phyloP scores from a whole-genome alignment of 1,284 basidiomycete genomes.

The Hymenochaete sp. region DNA sequence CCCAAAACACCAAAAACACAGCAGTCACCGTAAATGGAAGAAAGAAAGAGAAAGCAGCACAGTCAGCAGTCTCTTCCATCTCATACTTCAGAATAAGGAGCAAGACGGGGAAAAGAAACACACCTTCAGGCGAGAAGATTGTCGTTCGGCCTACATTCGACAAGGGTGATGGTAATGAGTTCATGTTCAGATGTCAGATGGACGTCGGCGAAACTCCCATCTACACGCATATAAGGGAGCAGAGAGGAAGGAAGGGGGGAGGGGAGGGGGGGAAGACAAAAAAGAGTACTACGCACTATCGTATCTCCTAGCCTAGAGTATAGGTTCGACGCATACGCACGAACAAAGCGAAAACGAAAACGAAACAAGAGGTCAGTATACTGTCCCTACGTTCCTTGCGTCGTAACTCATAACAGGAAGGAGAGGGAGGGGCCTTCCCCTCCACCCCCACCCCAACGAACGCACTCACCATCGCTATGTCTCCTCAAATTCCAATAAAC shows the following conservation, averaged over 20 bases:
- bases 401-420: no score
- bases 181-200: no score
- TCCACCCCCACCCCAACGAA: no score
- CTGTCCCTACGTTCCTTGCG: no score
- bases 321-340: not conserved
- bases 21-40: conserved; percentile 17
- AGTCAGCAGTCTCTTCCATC: no score
- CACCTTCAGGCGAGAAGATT: conserved; percentile 93
- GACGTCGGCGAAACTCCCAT: no score
- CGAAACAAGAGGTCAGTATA: no score
- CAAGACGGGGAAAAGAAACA: no score
- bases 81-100: no score
- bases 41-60: conserved; percentile 11
- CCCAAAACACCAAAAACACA: not conserved
- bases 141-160: conserved; percentile 71
- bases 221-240: not conserved
- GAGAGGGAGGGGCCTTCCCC: not conserved
- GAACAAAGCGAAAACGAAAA: no score
- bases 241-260: not conserved
- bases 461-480: conserved; percentile 1
- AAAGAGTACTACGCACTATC: conserved; percentile 54
- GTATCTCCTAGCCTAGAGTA: conserved; percentile 72
- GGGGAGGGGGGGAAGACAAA: conserved; percentile 14
- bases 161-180: conserved; percentile 12
- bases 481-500: no score